Evolutionary conservation across 2,329 filamentous ascomycete species (phyloP), one percentile per base, ranked within the genome.

Genomic region (Epichloe brachyelytri): DNA sequence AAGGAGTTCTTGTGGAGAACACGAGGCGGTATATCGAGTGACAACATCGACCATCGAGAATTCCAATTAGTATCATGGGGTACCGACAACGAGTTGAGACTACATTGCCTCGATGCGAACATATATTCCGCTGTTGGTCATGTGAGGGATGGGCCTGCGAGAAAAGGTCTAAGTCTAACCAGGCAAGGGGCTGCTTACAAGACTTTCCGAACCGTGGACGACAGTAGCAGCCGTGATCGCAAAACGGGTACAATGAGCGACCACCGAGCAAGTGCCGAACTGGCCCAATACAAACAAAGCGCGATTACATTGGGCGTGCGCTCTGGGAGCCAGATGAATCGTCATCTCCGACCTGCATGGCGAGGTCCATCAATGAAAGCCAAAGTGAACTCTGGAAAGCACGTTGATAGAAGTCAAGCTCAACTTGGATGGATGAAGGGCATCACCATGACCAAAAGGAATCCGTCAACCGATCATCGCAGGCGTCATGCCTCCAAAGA

Each of bases 41-140:
- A 88, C 50, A 77, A 78, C n/a, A 68, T 85, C 44, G 90, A 96
- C 60, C 74, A 89, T 55, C 80, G 91, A 59, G 90, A 96, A 49
- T 96, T 95, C 56, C 90, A 96, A 65, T 74, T 96, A 17, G 87
- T 96, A 0, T 90, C 90, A 0, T 96, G 90, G 90, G 89, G 89
- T 26, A 83, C 86, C 46, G 91, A 96, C 64, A 86, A 85, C 57
- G 80, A 89, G 60, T 72, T 96, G 33, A 83, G 86, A 46, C 73
- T 96, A 30, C 86, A 95, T 62, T 82, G 81, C 46, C 77, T 89
- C 19, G 78, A 87, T 40, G 70, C 79, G 1, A 71, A 80, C 26
- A 71, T 82, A 33, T 71, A 93, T 1, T 73, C 79, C 52, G 73
- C 78, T 2, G 83, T 94, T 15, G 88, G 87, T 3, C 86, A 87